Base-by-base conservation (phyloP, 345 rosid species). In the Murraya paniculata region DNA sequence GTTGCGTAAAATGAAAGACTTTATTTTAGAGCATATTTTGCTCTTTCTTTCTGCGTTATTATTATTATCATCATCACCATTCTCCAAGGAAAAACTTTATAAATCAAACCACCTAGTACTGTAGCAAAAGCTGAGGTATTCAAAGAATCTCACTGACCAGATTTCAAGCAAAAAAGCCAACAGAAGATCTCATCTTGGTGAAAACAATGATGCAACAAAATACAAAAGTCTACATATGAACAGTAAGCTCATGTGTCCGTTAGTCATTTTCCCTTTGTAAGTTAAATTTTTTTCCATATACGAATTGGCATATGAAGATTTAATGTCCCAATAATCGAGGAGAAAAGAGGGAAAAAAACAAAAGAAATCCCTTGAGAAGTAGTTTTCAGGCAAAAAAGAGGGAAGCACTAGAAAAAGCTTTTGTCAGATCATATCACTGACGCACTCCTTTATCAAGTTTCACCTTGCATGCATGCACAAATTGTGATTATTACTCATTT, bases 211-310 rank as follows among this genome's bases (percentile, higher is more conserved):
- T 64, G 21, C 24, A 73, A 73, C 72, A 50, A 35, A 48, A 8
- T 30, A 66, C 72, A 66, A 55, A n/a, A 13, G 64, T 76, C 72
- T 48, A 65, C 66, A 33, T 76, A 53, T 53, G 55, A 76, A 76
- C 72, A 76, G 79, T 76, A 10, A 33, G 48, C 6, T 35, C 8
- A 11, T 11, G 22, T n/a, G 31, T 31, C 75, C 4, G 28, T 31
- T 73, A n/a, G 8, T 21, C 10, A 57, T 72, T 72, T 72, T 58
- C 53, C 9, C 33, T 7, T 58, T 16, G 19, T 31, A 0, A 0
- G 8, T 35, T 64, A 5, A 62, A 31, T 2, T 30, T 64, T 31
- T 31, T 13, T 13, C 50, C 35, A 55, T 21, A 30, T 31, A 53
- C 27, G 9, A 25, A 19, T 9, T 53, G 3, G 38, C 25, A 7